Evolutionary conservation across 805 yeast species (phyloP), one percentile per base, ranked within the genome.

Genomic region (Starmerella asiatica): DNA sequence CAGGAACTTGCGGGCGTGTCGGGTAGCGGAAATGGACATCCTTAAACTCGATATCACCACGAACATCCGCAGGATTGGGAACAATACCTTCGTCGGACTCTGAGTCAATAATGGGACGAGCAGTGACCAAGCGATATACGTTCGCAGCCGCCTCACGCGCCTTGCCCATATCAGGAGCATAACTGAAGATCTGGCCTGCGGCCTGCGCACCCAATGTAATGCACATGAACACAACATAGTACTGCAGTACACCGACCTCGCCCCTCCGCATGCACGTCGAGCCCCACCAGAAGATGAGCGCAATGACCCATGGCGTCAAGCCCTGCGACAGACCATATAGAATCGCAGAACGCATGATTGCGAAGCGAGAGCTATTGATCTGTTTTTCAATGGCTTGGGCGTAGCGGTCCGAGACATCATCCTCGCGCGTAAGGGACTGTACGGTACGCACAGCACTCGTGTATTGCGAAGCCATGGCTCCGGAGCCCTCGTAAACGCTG

Each of bases 11-110:
- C 0, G 68, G 67, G 43, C 91, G 69, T 2, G 76, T 62, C 2
- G 79, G 75, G 57, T 85, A 88, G 3, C 69, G 51, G 58, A 84
- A 88, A 3, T 60, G 56, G 4, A 86, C 75, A 45, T 75, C 60
- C 8, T 60, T 40, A 49, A 85, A 72, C 23, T 53, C 59, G 14
- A 85, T 67, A 15, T 63, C 59, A 17, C 86, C 86, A 14, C 51
- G 38, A 30, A 65, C 62, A 0, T 38, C 37, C 8, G 42, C 51
- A 23, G 48, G 64, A 16, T 50, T 52, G 7, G 62, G 51, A 3
- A 42, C 41, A 7, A 44, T 42, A 2, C 67, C 66, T 7, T 49
- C 53, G 5, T 31, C 29, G 14, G 50, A 38, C 54, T 54, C 52
- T 11, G 55, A 45, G 38, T 64, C 68, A 35, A 57, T 57, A 18